A percentile compares a stretch with the other conserved stretches of the same genome.
phyloP scores from a whole-genome alignment of 2,329 filamentous ascomycete species.

The Eutypella sp. region DNA sequence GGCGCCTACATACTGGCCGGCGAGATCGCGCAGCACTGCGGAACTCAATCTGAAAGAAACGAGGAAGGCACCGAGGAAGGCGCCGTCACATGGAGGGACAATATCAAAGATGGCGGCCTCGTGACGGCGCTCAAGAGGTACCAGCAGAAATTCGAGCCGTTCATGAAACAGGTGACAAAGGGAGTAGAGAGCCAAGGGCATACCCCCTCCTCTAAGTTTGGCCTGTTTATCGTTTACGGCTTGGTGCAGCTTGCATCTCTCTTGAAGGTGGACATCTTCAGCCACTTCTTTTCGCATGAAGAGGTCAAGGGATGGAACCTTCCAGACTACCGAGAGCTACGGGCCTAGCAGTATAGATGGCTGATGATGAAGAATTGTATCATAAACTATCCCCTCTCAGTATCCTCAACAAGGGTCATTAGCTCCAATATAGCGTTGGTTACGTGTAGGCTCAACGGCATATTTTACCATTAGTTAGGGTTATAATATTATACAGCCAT shows the following conservation, averaged over 20 bases:
- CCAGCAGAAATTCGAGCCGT: conserved; percentile 33
- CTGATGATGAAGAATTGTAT: too few species aligned
- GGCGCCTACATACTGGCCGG: conserved; percentile 46
- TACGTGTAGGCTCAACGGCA: too few species aligned
- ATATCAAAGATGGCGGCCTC: too few species aligned
- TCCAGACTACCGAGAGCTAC: conserved; percentile 29
- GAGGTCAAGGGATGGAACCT: conserved; percentile 30
- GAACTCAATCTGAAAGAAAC: not conserved
- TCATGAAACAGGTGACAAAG: conserved; percentile 33
- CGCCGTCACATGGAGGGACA: conserved; percentile 3
- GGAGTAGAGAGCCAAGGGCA: conserved; percentile 5
- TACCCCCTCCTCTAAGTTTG: conserved; percentile 25
- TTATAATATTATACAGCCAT: too few species aligned
- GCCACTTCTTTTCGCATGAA: conserved; percentile 26
- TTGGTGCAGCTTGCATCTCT: conserved; percentile 25
- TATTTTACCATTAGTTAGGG: too few species aligned
- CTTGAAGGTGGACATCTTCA: conserved; percentile 30
- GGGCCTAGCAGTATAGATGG: too few species aligned
- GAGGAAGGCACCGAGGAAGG: conserved; percentile 1
- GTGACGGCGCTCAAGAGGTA: conserved; percentile 30
- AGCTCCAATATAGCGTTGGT: too few species aligned
- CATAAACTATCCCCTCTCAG: too few species aligned
- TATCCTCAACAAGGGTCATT: too few species aligned
- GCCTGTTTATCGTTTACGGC: conserved; percentile 26
- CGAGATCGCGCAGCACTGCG: conserved; percentile 29